Conservation (phyloP, 352 stramenopile genomes). For the Phytophthora sp. region DNA sequence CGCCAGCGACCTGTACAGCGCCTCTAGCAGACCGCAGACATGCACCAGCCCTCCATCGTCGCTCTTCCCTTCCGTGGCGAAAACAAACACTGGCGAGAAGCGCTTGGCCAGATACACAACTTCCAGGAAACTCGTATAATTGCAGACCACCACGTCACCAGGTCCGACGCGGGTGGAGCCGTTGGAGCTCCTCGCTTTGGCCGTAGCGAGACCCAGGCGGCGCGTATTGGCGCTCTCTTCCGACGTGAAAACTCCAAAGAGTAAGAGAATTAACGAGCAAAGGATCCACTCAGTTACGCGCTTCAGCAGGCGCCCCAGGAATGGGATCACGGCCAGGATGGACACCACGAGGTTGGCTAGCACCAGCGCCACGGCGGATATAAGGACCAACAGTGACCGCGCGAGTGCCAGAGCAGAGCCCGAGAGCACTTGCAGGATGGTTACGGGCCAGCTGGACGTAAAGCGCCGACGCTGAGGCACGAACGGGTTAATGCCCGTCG, state of each 20-base stretch:
- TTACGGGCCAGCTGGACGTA: constrained; percentile 46
- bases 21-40: constrained; percentile 68
- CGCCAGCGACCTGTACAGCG: constrained; percentile 62
- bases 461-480: constrained; percentile 76
- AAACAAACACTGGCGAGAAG: constrained; percentile 84
- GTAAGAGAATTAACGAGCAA: constrained; percentile 66
- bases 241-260: constrained; percentile 70
- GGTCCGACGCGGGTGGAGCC: constrained; percentile 47
- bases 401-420: constrained; percentile 57
- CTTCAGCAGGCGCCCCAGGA: constrained; percentile 74
- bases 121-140: constrained; percentile 85
- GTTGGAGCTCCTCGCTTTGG: constrained; percentile 32
- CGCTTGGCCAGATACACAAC: constrained; percentile 76
- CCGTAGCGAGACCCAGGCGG: constrained; percentile 65
- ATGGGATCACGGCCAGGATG: constrained; percentile 63
- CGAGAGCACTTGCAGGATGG: constrained; percentile 47
- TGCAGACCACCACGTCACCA: constrained; percentile 79
- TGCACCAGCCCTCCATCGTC: constrained; percentile 65
- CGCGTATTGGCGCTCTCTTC: constrained; percentile 78
- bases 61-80: constrained; percentile 52
- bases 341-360: constrained; percentile 59
- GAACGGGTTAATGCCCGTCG: constrained; percentile 89
- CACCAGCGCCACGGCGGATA: constrained; percentile 44
- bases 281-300: constrained; percentile 75
- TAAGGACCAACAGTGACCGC: constrained; percentile 61